Evolutionary conservation across 345 rosid species (phyloP).

Genomic region (Sapria himalayana): DNA sequence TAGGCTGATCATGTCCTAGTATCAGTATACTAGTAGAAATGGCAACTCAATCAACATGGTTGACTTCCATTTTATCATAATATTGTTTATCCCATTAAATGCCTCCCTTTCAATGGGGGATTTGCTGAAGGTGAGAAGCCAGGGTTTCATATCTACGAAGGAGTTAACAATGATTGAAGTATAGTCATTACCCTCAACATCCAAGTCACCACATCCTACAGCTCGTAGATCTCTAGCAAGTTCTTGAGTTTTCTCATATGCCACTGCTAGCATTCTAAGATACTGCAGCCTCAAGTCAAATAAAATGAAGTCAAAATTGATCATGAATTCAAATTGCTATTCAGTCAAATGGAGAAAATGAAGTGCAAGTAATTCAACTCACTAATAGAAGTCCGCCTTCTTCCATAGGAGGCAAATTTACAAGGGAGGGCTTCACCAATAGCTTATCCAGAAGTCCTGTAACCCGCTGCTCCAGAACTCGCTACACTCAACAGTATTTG

Average conservation of each 20-base stretch:
- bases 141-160: too few species aligned
- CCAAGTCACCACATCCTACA: constrained; percentile 96
- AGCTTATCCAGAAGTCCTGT: constrained; percentile 82
- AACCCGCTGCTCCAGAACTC: constrained; percentile 96
- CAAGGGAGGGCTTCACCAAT: constrained; percentile 79
- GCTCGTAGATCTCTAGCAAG: constrained; percentile 85
- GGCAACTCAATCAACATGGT: too few species aligned
- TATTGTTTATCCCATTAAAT: too few species aligned
- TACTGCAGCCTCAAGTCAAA: constrained; percentile 50
- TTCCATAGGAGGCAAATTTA: constrained; percentile 59
- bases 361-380: constrained; percentile 9
- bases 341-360: neutral
- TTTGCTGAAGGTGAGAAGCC: too few species aligned
- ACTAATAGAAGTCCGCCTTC: constrained; percentile 46
- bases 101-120: too few species aligned
- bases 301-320: constrained; percentile 1
- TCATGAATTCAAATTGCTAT: neutral
- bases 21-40: too few species aligned
- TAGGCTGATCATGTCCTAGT: too few species aligned
- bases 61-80: too few species aligned
- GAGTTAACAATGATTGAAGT: too few species aligned
- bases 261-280: constrained; percentile 90
- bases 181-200: constrained; percentile 87
- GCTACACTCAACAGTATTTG: too few species aligned
- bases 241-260: constrained; percentile 93